Evolutionary conservation across 1,284 basidiomycete species (phyloP).

Genomic region (Sporisorium reilianum): DNA sequence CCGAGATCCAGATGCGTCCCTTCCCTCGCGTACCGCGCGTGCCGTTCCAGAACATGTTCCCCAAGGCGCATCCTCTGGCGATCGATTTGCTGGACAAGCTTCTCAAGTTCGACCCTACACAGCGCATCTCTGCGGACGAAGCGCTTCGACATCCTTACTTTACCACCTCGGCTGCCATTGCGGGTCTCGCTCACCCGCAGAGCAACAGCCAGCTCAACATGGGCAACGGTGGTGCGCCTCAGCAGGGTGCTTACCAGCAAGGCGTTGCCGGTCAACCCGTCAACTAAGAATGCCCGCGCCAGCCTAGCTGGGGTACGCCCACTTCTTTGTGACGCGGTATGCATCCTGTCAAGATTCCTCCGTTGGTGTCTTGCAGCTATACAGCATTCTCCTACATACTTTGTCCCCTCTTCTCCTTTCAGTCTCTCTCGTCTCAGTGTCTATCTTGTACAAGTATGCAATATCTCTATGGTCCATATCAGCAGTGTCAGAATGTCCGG

Average conservation of each 20-base stretch:
- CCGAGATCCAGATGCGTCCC: constrained; percentile 87
- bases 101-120: constrained; percentile 94
- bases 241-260: constrained; percentile 42
- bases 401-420: not conserved
- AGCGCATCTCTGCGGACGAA: constrained; percentile 90
- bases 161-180: constrained; percentile 70
- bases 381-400: not conserved
- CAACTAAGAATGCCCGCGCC: constrained; percentile 7
- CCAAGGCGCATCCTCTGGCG: constrained; percentile 91
- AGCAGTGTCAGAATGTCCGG: not conserved
- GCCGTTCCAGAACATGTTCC: constrained; percentile 86
- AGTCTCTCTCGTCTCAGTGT: constrained; percentile 2
- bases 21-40: constrained; percentile 93
- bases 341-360: too few species aligned
- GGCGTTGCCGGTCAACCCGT: constrained; percentile 40
- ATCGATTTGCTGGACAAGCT: constrained; percentile 94
- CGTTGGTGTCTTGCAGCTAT: not conserved
- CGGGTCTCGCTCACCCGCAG: constrained; percentile 35
- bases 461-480: constrained; percentile 6
- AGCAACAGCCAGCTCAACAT: constrained; percentile 46
- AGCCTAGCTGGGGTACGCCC: too few species aligned
- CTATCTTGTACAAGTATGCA: constrained; percentile 45
- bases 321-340: not conserved
- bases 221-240: constrained; percentile 44
- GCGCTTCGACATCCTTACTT: constrained; percentile 95